Evolutionary conservation across 805 yeast genomes (phyloP), one percentile per base, ranked within the genome.

Genomic region (Maudiozyma barnettii): DNA sequence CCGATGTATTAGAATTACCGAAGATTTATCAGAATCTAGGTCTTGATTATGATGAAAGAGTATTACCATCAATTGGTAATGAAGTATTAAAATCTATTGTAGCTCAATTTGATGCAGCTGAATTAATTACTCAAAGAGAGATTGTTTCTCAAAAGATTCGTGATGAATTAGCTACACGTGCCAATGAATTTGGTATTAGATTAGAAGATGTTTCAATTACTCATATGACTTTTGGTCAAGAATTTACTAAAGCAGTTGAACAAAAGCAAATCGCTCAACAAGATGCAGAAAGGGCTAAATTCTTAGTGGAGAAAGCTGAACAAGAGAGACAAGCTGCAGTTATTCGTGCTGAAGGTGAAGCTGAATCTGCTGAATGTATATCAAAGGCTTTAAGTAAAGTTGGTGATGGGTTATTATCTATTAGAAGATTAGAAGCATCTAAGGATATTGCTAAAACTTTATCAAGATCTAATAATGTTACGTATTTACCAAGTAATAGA

Each of bases 201-300:
- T 77, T 93, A 56, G 99, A 93, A 68, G 99, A 93, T 69, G 99
- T 93, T 45, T 86, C 96, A 22, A 93, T 93, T 56, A 93, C 99
- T 14, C 99, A 93, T 69, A 82, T 93, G 87, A 87, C 97, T 0
- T 93, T 93, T 66, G 98, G 99, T 46, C 78, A 76, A 54, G 99
- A 93, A 64, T 93, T 93, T 73, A 93, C 99, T 46, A 90, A 86
- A 68, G 98, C 99, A 31, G 99, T 93, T 50, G 99, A 93, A 71
- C 95, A 87, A 71, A 93, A 93, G 67, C 98, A 93, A 70, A 95
- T 93, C 69, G 99, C 99, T 30, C 99, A 93, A 72, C 99, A 93
- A 70, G 99, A 93, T 64, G 98, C 99, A 21, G 98, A 93, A 73
- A 78, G 99, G 56, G 96, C 98, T 49, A 84, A 84, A 61, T 93